Evolutionary conservation across 352 stramenopile genomes (phyloP), one percentile per base, ranked within the genome.

Genomic region (Pythium rishiriense): DNA sequence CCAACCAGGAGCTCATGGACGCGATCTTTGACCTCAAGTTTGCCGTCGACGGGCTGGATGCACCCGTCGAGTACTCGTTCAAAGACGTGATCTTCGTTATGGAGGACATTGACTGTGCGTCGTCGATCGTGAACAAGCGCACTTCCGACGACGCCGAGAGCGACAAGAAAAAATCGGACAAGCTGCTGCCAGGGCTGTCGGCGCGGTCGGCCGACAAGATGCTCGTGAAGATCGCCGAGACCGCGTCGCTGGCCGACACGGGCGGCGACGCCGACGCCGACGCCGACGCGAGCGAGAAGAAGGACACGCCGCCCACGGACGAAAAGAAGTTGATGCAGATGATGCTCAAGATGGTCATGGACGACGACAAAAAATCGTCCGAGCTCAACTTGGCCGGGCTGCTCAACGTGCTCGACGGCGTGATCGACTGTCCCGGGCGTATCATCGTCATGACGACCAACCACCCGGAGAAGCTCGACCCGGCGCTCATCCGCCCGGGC

Each of bases 401-500:
- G n/a, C 62, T 96, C 17, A 94, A 96, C 47, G 85, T 91, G 2
- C 69, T 97, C 0, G 89, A 97, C 68, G 89, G 89, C 5, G 82
- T 98, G 14, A 88, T 97, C 22, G 90, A 97, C 62, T 90, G 75
- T n/a, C 85, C 87, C 19, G 89, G 85, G 0, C 81, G 90, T 42
- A 98, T 98, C 57, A 73, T 97, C 3, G 87, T 98, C 71, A 96
- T 97, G 83, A 97, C 93, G 10, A 97, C 87, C n/a, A 98, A 98
- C 72, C 87, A 97, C 66, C 93, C 89, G 12, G 93, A 98, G 72
- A 92, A 88, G 50, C 79, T 98, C 21, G 92, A 98, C 67, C 78
- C 86, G 10, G 92, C 92, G 29, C 77, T 98, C 1, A 87, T 98
- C 8, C 84, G 93, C 7, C 93, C 93, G 1, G 93, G 91, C 0